Conservation (phyloP, 805 yeast genomes). For the Candida ovalis region DNA sequence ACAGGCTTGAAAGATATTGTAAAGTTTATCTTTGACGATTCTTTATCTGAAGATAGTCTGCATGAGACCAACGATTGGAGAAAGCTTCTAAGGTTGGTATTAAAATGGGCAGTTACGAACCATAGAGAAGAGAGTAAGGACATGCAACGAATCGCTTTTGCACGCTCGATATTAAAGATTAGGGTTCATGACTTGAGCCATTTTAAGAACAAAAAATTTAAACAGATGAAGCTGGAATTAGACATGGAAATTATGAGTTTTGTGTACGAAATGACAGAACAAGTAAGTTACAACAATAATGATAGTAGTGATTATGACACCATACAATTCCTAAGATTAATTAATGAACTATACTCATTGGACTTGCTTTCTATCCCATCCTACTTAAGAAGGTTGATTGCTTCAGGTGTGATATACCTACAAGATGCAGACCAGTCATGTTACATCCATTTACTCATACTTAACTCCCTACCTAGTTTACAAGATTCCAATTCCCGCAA, state of each 20-base stretch:
- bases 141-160: constrained; percentile 20
- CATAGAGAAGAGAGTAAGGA: constrained; percentile 14
- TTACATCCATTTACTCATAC: constrained; percentile 49
- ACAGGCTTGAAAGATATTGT: constrained; percentile 16
- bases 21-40: constrained; percentile 24
- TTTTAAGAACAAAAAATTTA: constrained; percentile 21
- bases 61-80: constrained; percentile 25
- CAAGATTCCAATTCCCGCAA: constrained; percentile 36
- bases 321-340: constrained; percentile 39
- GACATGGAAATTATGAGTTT: constrained; percentile 32
- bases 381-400: constrained; percentile 75
- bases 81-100: constrained; percentile 15
- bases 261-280: constrained; percentile 28
- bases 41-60: constrained; percentile 11
- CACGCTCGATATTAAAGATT: constrained; percentile 24
- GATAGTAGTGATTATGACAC: constrained; percentile 17
- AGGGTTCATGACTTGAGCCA: constrained; percentile 19
- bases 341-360: constrained; percentile 45
- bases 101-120: constrained; percentile 31
- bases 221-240: constrained; percentile 27
- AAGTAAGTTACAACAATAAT: constrained; percentile 20
- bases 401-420: constrained; percentile 77
- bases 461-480: constrained; percentile 55
- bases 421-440: constrained; percentile 47
- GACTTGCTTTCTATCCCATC: constrained; percentile 55